Base-by-base conservation (phyloP, 2,329 filamentous ascomycete genomes). In the Polychaeton citri region DNA sequence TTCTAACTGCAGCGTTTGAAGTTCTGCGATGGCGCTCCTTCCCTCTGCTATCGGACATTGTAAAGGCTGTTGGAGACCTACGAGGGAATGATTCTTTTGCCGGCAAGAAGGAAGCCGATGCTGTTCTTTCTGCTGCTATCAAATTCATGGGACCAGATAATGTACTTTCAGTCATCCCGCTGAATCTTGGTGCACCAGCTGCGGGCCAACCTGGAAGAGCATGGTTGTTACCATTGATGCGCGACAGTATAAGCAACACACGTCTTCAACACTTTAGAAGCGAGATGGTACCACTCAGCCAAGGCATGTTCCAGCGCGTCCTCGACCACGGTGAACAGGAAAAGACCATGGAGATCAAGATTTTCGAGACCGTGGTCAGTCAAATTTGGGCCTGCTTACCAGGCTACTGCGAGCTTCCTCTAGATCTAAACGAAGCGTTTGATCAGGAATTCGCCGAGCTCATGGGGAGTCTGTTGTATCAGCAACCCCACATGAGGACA, bases 311-410 rank as follows among this genome's bases (percentile, higher is more conserved):
- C 58, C 84, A 96, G 56, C 77, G 74, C 45, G 82, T 96, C 4
- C 65, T 94, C 32, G 80, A 93, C 42, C 81, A 92, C 49, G 83
- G 81, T 10, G 66, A 74, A 16, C 76, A 75, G 10, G 82, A 88
- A 53, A 95, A 94, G 68, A 90, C 85, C 0, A 87, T 94, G 72
- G 86, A 96, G 57, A 74, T 90, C 54, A 98, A 98, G 68, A 92
- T 98, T 40, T 98, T 90, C 55, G 88, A 98, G 62, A 96, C 90
- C 0, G 68, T 98, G 4, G 84, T 98, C 6, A 81, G 92, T 47
- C 90, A 98, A 55, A 87, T 88, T 30, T 98, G 90, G 90, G 85
- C 84, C 1, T 79, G 82, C 35, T 70, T 98, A 12, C 88, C 90
- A 0, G 90, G 90, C 1, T 98, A 95, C 63, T 96, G 90, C 57